Evolutionary conservation across 2,329 filamentous ascomycete genomes (phyloP), one percentile per base, ranked within the genome.

Genomic region (Epichloe brachyelytri): DNA sequence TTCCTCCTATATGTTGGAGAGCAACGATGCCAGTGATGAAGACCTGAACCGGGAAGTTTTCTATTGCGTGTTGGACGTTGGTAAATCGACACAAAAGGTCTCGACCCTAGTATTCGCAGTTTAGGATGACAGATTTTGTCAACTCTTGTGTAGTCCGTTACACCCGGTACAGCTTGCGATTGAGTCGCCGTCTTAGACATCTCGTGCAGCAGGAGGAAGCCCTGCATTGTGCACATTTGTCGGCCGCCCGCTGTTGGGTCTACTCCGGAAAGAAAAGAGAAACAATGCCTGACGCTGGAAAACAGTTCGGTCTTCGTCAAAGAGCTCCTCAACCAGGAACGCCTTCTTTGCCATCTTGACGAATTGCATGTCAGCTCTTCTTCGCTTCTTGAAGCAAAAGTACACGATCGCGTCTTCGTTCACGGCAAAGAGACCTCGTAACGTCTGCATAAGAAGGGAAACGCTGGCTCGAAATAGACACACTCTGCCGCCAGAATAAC

Each of bases 391-490:
- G 75, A 94, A 96, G 71, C 91, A 95, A 69, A 98, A 97, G 67
- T 81, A 84, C 45, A 85, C 65, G 10, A 76, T 71, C 11, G 78
- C 77, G 43, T 72, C 66, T 20, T 85, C 84, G 65, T 84, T 89
- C 43, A 89, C 76, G 15, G 79, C 77, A 56, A 95, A 74, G 46
- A 96, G 73, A 55, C 86, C 81, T 53, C 78, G 73, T 57, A 97
- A 71, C 5, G 91, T 97, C 56, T 81, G 71, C 62, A 93, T 77
- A 45, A 98, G 76, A 36, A 96, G 74, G 91, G 90, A 63, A 97
- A 97, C 1, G 93, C 88, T 3, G 91, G 89, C 68, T 97, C 93
- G 66, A 95, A 95, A 72, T 97, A 98, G 46, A 95, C 89, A 68
- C 91, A 97, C 67, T 97, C 93, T 40, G 90, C 91, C 3, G 93